phyloP scores from a whole-genome alignment of 1,284 basidiomycete genomes.

The Xerocomus amazonicus region DNA sequence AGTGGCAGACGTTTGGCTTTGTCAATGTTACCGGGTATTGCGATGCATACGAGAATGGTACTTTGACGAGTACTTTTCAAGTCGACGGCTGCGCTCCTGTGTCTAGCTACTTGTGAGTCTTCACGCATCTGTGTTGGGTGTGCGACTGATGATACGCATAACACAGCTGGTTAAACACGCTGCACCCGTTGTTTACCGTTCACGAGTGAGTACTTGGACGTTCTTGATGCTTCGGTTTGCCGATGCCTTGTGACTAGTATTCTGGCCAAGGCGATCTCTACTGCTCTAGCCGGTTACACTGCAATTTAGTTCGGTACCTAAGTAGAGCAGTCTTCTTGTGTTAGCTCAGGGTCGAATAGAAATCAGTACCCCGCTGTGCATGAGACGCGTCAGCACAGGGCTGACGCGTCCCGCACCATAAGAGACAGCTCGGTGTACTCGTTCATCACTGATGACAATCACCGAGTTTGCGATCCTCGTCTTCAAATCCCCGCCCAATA shows the following conservation, averaged over 20 bases:
- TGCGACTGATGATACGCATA: not conserved
- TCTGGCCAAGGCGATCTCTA: constrained; percentile 45
- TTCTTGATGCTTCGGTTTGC: not conserved
- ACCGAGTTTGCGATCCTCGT: not conserved
- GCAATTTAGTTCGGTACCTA: constrained; percentile 10
- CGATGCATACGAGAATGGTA: constrained; percentile 56
- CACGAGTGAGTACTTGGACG: constrained; percentile 41
- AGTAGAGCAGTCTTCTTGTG: not conserved
- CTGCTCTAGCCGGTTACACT: constrained; percentile 34
- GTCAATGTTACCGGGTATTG: constrained; percentile 59
- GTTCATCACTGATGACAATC: not conserved
- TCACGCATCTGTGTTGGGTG: not conserved
- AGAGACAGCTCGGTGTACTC: constrained; percentile 5
- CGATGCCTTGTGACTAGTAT: constrained; percentile 31
- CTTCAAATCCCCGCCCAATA: not conserved
- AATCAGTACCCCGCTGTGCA: not conserved
- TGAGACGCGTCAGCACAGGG: too few relatives aligned
- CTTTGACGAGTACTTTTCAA: constrained; percentile 47
- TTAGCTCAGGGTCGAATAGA: not conserved
- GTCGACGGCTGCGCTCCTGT: constrained; percentile 56
- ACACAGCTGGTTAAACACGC: constrained; percentile 50
- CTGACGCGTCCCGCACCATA: too few relatives aligned
- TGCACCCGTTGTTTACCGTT: constrained; percentile 54
- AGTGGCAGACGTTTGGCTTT: constrained; percentile 50
- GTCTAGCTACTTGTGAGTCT: constrained; percentile 59